Base-by-base conservation (phyloP, 1,139 yeast genomes). In the Martiniozyma asiatica region DNA sequence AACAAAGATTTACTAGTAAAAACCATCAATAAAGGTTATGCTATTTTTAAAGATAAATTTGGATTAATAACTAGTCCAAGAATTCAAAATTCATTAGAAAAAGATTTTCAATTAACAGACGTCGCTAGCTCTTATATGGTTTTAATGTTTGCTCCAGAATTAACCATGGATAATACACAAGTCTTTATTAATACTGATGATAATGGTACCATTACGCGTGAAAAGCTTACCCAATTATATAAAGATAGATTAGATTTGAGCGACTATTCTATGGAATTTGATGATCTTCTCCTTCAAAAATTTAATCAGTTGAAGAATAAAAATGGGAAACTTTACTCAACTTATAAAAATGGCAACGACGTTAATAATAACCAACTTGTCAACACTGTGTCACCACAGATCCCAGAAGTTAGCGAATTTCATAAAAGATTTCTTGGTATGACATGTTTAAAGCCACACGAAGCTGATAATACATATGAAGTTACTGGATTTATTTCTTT, bases 401-500 rank as follows among this genome's bases (percentile, higher is more conserved):
- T n/a, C n/a, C n/a, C n/a, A n/a, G n/a, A n/a, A n/a, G n/a, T n/a
- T n/a, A n/a, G n/a, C n/a, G n/a, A n/a, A n/a, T n/a, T n/a, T n/a
- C n/a, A n/a, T n/a, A n/a, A n/a, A n/a, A 26, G 42, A 21, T 27
- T 58, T 1, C 33, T 70, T 3, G 74, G 72, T 0, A 62, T 73
- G 0, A 44, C 59, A 2, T 76, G 69, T 0, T 44, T 59, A n/a
- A 62, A 61, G 35, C 51, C 59, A 1, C 37, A 36, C 14, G 39
- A 40, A 4, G 40, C 34, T 1, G 34, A 22, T 20, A 1, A 42
- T 3, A 20, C 14, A 3, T 35, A 31, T 22, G 74, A 68, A 37
- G 35, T 73, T 3, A 70, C 79, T 0, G 67, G 65, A 2, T 65
- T 68, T 35, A 63, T 73, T 0, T 70, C 80, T 0, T 70, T 62